phyloP scores from a whole-genome alignment of 331 rosid genomes.

The Erythrophleum ivorense region DNA sequence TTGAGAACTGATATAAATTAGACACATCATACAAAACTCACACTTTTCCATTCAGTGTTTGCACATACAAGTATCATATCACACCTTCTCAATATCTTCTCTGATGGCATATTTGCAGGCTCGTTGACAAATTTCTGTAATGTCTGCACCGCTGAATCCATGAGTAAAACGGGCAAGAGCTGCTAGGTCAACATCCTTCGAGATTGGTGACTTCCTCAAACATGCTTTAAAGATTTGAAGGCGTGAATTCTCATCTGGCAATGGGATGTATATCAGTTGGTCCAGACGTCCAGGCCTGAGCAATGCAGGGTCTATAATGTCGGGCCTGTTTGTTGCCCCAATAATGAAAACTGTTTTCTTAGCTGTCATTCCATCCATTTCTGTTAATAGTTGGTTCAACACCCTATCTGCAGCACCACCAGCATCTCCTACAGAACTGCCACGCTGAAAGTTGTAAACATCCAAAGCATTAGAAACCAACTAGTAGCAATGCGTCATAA shows the following conservation, averaged over 20 bases:
- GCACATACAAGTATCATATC: neutral
- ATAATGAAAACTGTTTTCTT: slow-evolving; percentile 58
- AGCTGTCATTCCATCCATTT: slow-evolving; percentile 65
- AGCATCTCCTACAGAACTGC: slow-evolving; percentile 53
- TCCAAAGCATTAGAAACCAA: neutral
- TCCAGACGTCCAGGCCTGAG: slow-evolving; percentile 61
- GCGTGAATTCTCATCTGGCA: slow-evolving; percentile 56
- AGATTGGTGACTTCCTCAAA: slow-evolving; percentile 55
- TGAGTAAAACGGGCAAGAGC: slow-evolving; percentile 48
- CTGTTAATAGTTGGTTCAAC: slow-evolving; percentile 57
- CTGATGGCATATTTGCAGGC: slow-evolving; percentile 36
- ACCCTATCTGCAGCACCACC: slow-evolving; percentile 66
- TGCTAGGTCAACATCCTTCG: slow-evolving; percentile 50
- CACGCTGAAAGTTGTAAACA: slow-evolving; percentile 45
- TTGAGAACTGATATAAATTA: neutral
- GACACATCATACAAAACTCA: neutral
- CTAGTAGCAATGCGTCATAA: neutral
- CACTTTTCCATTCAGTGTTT: neutral
- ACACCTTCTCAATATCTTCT: slow-evolving; percentile 35
- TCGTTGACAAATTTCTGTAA: slow-evolving; percentile 35
- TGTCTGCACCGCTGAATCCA: slow-evolving; percentile 60
- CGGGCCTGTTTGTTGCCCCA: slow-evolving; percentile 62
- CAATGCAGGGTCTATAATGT: slow-evolving; percentile 57
- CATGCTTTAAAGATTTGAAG: slow-evolving; percentile 57
- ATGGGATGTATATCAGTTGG: slow-evolving; percentile 55